Evolutionary conservation across 2,329 filamentous ascomycete genomes (phyloP), one percentile per base, ranked within the genome.

Genomic region (Alternaria sp.): DNA sequence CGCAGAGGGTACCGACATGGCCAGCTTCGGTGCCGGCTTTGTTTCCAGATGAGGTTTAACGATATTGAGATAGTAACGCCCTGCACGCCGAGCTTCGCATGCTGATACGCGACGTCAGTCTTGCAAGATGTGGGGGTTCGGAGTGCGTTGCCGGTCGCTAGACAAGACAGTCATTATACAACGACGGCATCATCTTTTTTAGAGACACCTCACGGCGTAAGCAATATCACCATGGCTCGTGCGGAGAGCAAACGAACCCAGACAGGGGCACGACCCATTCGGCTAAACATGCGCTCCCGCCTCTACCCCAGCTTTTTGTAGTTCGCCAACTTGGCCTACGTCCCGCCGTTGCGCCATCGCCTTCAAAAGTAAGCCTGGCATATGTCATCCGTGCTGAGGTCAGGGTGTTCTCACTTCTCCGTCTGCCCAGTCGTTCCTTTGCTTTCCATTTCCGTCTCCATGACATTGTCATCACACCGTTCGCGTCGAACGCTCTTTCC

Each of bases 1-100:
- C 20, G 22, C 20, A 50, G 46, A 52, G 50, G 18, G 20, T 22
- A 52, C 25, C 36, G 28, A 52, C 14, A 50, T n/a, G 46, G 46
- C 46, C 46, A 49, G 3, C 46, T 25, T 36, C 36, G 49, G 27
- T 40, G 40, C 52, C 74, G 74, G 74, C 64, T 60, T 67, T 76
- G 51, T 57, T 77, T 62, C 74, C 74, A 62, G 46, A 74, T 66
- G 49, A 60, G 69, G 70, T 53, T 54, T 58, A 63, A 36, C 43
- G 49, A 36, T 58, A 38, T 48, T 36, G 54, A 52, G 54, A 64
- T 11, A 59, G 51, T 20, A 40, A 57, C 41, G 46, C 46, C 49
- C 28, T 44, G 46, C 36, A 51, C 45, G 44, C 43, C 54, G 25
- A 50, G 38, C 43, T 41, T 50, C 18, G 45, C 22, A 38, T 32